phyloP scores from a whole-genome alignment of 495 filamentous ascomycete genomes.

The Astrocystis sublimbata region DNA sequence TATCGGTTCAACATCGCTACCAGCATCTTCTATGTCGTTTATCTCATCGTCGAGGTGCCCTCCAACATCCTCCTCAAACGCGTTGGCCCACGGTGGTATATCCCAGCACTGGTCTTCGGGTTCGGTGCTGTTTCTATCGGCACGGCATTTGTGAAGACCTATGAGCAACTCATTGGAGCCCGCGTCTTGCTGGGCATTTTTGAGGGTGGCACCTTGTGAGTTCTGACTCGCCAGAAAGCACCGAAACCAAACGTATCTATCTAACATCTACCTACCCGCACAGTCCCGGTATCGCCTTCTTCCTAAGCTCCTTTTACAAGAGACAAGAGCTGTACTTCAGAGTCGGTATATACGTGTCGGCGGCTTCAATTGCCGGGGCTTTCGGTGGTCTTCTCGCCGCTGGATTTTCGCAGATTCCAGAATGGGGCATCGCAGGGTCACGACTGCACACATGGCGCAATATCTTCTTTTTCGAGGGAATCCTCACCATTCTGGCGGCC shows the following conservation, averaged over 20 bases:
- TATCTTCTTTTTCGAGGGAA: slow-evolving; percentile 67
- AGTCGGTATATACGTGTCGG: slow-evolving; percentile 59
- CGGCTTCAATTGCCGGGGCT: slow-evolving; percentile 56
- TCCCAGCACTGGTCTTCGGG: slow-evolving; percentile 57
- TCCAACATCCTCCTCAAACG: slow-evolving; percentile 66
- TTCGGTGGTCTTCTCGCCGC: slow-evolving; percentile 59
- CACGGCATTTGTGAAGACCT: slow-evolving; percentile 48
- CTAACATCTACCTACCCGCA: neutral
- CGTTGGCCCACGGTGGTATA: slow-evolving; percentile 61
- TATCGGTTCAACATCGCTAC: slow-evolving; percentile 60
- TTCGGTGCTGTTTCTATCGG: slow-evolving; percentile 49
- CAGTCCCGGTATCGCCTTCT: slow-evolving; percentile 55
- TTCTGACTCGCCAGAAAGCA: neutral
- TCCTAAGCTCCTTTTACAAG: slow-evolving; percentile 60
- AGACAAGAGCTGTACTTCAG: slow-evolving; percentile 56
- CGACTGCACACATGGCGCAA: slow-evolving; percentile 60
- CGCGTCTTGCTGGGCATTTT: slow-evolving; percentile 54
- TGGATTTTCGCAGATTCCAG: slow-evolving; percentile 51
- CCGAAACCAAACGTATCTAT: neutral
- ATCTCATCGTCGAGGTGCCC: slow-evolving; percentile 64
- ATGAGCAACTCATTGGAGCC: slow-evolving; percentile 42
- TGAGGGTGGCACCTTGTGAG: slow-evolving; percentile 51
- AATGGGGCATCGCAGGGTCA: slow-evolving; percentile 47
- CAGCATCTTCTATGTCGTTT: slow-evolving; percentile 67
- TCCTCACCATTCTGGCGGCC: slow-evolving; percentile 55